Percentiles rank a stretch among this genome's conserved stretches.
These are phyloP conservation scores for Chalciporus pseudorubinellus DNA, from an alignment of 768 basidiomycete species.

Conservation along the genomic window DNA sequence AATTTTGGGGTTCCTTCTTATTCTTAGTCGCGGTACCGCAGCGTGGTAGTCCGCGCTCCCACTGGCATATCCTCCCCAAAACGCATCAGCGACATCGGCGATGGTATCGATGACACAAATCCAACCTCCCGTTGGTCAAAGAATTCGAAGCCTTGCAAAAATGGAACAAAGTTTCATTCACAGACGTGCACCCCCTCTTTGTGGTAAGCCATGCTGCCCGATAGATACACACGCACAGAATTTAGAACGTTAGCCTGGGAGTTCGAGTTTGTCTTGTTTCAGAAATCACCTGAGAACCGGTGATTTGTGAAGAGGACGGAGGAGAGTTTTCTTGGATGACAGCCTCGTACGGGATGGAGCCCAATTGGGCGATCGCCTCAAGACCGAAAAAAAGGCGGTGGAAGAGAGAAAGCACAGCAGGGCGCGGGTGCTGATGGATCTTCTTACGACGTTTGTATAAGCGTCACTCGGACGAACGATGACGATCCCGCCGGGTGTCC, in stretches of 20 bases:
- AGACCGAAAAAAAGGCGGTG: background rate
- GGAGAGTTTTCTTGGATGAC: conserved; percentile 6
- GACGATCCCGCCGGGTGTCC: background rate
- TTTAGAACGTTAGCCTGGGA: conserved; percentile 21
- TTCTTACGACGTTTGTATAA: conserved; percentile 10
- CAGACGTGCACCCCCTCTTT: background rate
- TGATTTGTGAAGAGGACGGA: background rate
- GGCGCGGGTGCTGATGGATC: conserved; percentile 1
- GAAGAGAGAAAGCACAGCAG: background rate
- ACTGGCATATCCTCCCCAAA: too few species aligned
- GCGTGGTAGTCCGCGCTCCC: background rate
- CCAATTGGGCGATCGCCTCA: background rate
- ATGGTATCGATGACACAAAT: background rate
- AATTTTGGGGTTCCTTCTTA: conserved; percentile 4
- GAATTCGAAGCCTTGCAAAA: background rate
- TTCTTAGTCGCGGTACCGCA: conserved; percentile 19
- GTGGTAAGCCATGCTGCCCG: conserved; percentile 3
- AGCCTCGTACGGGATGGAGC: conserved; percentile 2
- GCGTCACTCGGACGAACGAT: background rate
- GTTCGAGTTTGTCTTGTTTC: conserved; percentile 9
- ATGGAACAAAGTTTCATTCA: conserved; percentile 23
- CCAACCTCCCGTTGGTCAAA: conserved; percentile 5
- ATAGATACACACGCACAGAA: conserved; percentile 17
- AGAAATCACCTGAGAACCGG: conserved; percentile 20
- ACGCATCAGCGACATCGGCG: too few species aligned